Evolutionary conservation across 352 stramenopile genomes (phyloP).

Genomic region (Aphanomyces astaci): DNA sequence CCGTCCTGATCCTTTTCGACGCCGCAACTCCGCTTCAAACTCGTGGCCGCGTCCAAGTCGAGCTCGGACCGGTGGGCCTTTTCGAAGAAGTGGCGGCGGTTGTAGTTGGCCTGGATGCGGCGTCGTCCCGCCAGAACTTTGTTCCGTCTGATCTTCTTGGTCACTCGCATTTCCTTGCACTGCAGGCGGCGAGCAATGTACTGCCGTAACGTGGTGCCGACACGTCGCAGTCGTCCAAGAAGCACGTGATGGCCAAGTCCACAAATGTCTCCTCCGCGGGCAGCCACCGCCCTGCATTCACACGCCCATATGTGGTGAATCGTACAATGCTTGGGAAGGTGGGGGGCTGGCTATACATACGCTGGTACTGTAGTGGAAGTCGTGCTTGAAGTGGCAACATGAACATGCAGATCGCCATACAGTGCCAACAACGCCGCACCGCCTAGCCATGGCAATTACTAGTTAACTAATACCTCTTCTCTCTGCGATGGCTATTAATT

Average conservation of each 20-base stretch:
- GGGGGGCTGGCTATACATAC: no score
- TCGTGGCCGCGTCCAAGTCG: conserved; percentile 2
- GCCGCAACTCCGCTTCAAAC: no score
- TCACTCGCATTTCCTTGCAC: neutral
- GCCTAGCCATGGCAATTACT: no score
- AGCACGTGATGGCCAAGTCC: neutral
- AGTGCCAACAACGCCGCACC: no score
- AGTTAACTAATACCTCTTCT: no score
- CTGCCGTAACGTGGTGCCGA: conserved; percentile 1
- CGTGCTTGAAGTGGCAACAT: no score
- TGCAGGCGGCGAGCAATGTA: neutral
- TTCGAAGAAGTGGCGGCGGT: conserved; percentile 1
- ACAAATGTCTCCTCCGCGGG: neutral
- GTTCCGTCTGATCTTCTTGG: neutral
- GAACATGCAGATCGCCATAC: no score
- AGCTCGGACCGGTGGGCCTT: neutral
- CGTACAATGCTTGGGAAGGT: no score
- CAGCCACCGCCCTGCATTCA: conserved; percentile 4
- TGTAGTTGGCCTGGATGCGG: neutral
- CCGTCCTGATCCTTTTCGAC: no score
- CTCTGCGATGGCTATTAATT: no score
- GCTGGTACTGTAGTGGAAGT: no score
- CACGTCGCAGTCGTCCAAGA: neutral
- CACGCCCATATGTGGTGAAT: no score
- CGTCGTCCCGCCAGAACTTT: neutral